These are phyloP conservation scores for Salinomyces thailandicus DNA, from an alignment of 2,329 filamentous ascomycete genomes.

Conservation along the genomic window DNA sequence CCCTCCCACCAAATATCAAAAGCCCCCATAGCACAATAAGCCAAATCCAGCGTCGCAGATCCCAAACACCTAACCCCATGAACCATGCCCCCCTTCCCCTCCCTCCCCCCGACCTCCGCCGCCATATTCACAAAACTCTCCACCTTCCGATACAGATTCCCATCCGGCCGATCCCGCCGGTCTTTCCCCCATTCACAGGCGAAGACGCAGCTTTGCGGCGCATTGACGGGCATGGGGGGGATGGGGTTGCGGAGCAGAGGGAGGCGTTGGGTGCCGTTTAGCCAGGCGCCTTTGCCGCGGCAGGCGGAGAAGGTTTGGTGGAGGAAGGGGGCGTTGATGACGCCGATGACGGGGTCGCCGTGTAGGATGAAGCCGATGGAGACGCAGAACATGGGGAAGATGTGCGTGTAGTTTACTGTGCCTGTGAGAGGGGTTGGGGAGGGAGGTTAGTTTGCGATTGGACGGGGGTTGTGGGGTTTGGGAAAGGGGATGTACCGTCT, in stretches of 20 bases:
- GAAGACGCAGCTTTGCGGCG: conserved; percentile 61
- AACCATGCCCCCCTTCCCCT: conserved; percentile 65
- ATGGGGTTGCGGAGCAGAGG: conserved; percentile 54
- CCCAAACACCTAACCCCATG: conserved; percentile 64
- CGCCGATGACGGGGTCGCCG: conserved; percentile 53
- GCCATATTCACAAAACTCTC: conserved; percentile 69
- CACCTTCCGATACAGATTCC: conserved; percentile 61
- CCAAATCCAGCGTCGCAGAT: conserved; percentile 62
- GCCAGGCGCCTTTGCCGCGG: conserved; percentile 54
- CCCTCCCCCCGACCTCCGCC: conserved; percentile 50
- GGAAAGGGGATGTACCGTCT: conserved; percentile 44
- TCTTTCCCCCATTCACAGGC: conserved; percentile 75
- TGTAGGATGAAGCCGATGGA: conserved; percentile 59
- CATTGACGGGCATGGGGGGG: conserved; percentile 51
- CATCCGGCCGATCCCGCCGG: conserved; percentile 52
- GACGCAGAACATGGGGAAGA: conserved; percentile 73
- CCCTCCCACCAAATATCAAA: conserved; percentile 59
- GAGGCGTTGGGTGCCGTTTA: conserved; percentile 53
- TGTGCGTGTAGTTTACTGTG: conserved; percentile 71
- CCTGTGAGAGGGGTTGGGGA: conserved; percentile 27
- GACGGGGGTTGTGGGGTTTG: not conserved
- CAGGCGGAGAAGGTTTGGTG: conserved; percentile 60
- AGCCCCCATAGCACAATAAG: conserved; percentile 60
- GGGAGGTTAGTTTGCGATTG: not conserved
- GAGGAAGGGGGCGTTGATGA: conserved; percentile 62